Percentiles rank a stretch among this genome's conserved stretches.
Conservation (phyloP, 2,329 filamentous ascomycete species). For the Akanthomyces lecanii region DNA sequence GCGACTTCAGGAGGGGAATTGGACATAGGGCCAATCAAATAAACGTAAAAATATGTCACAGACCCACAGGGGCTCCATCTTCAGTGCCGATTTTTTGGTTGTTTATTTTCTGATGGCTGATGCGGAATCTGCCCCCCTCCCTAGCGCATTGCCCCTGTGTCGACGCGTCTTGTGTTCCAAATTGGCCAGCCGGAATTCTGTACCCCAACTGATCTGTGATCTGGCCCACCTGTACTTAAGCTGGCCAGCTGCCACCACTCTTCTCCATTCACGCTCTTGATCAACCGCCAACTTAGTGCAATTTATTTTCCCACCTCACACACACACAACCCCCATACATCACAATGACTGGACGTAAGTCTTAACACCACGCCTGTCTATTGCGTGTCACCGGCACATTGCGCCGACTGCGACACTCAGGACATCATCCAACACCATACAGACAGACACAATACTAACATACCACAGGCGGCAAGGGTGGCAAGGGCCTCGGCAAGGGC, state of each 20-base stretch:
- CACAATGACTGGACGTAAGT: conserved; percentile 32
- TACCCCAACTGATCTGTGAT: conserved; percentile 33
- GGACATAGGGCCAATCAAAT: conserved; percentile 9
- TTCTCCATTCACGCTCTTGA: conserved; percentile 21
- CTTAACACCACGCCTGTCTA: not conserved
- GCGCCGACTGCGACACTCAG: not conserved
- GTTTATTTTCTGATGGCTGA: conserved; percentile 17
- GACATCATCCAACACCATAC: not conserved
- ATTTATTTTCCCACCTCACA: conserved; percentile 16
- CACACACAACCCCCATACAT: conserved; percentile 14
- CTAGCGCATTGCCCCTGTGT: not conserved
- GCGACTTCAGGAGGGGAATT: too few relatives aligned
- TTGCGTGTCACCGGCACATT: not conserved
- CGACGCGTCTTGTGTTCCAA: conserved; percentile 8
- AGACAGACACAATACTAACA: conserved; percentile 10
- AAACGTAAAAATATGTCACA: conserved; percentile 14
- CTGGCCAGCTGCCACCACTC: conserved; percentile 27
- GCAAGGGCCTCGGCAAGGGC: conserved; percentile 96
- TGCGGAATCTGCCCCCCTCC: not conserved
- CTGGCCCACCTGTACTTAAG: conserved; percentile 39
- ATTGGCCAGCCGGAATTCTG: not conserved
- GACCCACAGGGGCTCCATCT: conserved; percentile 10
- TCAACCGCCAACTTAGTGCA: conserved; percentile 10
- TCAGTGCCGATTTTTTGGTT: conserved; percentile 11
- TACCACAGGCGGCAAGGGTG: conserved; percentile 78